Evolutionary conservation across 768 basidiomycete species (phyloP).

Genomic region (Podaxis sp.): DNA sequence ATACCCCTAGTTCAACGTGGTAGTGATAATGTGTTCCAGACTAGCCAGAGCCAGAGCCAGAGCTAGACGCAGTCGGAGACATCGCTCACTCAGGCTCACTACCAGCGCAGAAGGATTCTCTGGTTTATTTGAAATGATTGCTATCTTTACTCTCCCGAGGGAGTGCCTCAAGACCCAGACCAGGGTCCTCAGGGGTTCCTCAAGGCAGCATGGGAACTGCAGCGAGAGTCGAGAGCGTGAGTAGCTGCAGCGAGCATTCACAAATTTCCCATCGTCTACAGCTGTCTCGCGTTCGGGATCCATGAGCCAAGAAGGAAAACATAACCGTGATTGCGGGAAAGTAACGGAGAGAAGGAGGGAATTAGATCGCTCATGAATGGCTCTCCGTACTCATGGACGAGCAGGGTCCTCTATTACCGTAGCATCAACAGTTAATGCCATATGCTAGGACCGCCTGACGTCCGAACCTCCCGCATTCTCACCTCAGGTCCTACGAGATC

Average conservation of each 20-base stretch:
- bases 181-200: neutral
- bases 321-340: conserved; percentile 2
- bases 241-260: neutral
- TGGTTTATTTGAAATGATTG: neutral
- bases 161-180: neutral
- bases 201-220: neutral
- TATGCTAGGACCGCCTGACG: neutral
- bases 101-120: neutral
- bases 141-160: neutral
- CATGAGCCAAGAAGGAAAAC: neutral
- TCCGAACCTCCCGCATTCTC: neutral
- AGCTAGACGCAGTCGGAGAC: neutral
- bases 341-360: conserved; percentile 5
- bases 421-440: neutral
- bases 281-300: conserved; percentile 1
- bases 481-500: neutral
- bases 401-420: neutral
- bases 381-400: neutral
- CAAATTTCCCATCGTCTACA: neutral
- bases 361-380: conserved; percentile 2
- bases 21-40: neutral
- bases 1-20: neutral
- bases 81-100: neutral
- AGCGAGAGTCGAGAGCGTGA: neutral
- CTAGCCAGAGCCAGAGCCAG: neutral